Evolutionary conservation across 345 rosid genomes (phyloP), one percentile per base, ranked within the genome.

Genomic region (Sisymbrium irio): DNA sequence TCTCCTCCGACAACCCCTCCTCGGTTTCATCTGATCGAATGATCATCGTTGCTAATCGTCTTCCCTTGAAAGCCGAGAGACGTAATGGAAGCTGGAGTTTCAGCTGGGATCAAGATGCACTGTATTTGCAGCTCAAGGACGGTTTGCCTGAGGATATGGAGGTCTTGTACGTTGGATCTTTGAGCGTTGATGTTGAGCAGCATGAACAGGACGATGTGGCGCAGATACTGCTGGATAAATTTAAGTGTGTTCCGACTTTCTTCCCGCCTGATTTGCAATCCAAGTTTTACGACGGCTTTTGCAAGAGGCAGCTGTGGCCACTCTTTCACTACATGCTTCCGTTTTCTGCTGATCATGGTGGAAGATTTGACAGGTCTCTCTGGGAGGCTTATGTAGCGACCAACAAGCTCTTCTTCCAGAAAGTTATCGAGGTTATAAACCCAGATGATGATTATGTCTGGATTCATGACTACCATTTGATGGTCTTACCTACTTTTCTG

Each of bases 71-170:
- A 40, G 82, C 82, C 1, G 78, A 78, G 64, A 78, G 37, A 62
- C 55, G 75, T 7, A 78, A 73, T 33, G 78, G 78, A 4, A 69
- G 75, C 55, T 78, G 82, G 82, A 62, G 47, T 74, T 78, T 78
- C 17, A 74, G 72, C 53, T 78, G 82, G 82, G 77, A 78, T 50
- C 78, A 73, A 47, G 82, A 78, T 69, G 71, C 82, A 0, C 69
- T 78, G 71, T 78, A 73, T 37, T 9, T 78, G 15, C 81, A 78
- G 75, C 81, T 78, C 15, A 78, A 78, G 14, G 81, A 78, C 7
- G 82, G 82, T 55, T 78, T 78, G 69, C 82, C 82, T 4, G 82
- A 79, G 58, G 82, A 79, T 69, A 79, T 79, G 75, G 82, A 79
- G 69, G 69, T 79, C 1, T 58, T 79, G 37, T 79, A 79, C 71